Evolutionary conservation across 139 green algal genomes (phyloP).

Genomic region (Chlamydomonas asymmetrica): DNA sequence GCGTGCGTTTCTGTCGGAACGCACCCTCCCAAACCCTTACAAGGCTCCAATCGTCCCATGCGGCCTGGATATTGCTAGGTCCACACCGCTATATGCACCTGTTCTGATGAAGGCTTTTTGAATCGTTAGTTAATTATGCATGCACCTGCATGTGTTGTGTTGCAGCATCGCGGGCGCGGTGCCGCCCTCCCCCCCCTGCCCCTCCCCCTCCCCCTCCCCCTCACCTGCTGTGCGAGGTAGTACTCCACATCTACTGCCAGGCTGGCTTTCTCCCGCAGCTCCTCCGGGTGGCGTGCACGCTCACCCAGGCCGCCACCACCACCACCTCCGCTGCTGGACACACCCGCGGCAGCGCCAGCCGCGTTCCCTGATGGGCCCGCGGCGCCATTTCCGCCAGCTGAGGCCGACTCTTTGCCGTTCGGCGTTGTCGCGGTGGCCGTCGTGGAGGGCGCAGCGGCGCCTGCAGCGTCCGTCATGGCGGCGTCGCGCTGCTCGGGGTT

Average conservation of each 20-base stretch:
- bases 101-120: no score
- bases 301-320: slow-evolving; percentile 75
- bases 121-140: no score
- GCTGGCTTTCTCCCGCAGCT: slow-evolving; percentile 65
- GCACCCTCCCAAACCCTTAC: neutral
- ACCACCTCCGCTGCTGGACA: slow-evolving; percentile 1
- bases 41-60: neutral
- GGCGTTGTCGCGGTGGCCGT: no score
- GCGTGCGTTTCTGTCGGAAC: neutral
- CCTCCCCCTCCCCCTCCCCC: neutral
- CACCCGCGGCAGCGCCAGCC: neutral
- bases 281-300: slow-evolving; percentile 89
- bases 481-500: slow-evolving; percentile 5
- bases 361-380: no score
- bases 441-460: neutral
- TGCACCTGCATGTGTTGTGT: no score
- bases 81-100: no score
- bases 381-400: no score
- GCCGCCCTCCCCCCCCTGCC: neutral
- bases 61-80: no score
- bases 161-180: neutral
- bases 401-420: no score
- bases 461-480: neutral
- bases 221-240: slow-evolving; percentile 76
- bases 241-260: slow-evolving; percentile 85